Conservation (phyloP, 2,329 filamentous ascomycete species). For the Cladorrhinum sp. region DNA sequence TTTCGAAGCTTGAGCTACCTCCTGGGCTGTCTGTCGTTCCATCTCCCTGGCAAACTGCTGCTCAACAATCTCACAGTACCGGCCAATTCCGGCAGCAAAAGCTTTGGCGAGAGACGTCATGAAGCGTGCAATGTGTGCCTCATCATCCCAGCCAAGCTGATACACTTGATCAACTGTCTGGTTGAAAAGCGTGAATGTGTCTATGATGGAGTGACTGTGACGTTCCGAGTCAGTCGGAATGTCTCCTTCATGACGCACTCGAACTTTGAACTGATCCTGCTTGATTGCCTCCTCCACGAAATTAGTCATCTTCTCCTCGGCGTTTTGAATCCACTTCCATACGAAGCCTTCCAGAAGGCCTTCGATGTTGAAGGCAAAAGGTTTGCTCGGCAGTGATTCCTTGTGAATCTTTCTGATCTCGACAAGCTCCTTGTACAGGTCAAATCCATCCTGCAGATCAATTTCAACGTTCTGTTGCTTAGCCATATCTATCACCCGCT, state of each 20-base stretch:
- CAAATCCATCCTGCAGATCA: constrained; percentile 87
- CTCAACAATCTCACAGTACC: constrained; percentile 90
- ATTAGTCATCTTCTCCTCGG: constrained; percentile 73
- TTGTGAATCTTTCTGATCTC: constrained; percentile 79
- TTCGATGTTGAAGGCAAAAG: constrained; percentile 87
- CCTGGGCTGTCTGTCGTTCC: constrained; percentile 85
- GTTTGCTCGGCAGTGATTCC: constrained; percentile 66
- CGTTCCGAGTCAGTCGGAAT: constrained; percentile 74
- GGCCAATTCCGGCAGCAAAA: constrained; percentile 76
- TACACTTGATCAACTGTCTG: constrained; percentile 86
- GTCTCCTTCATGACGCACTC: constrained; percentile 60
- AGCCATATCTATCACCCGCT: constrained; percentile 72
- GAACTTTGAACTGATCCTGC: constrained; percentile 80
- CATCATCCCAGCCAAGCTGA: constrained; percentile 86
- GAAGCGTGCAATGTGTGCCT: constrained; percentile 90
- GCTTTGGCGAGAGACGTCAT: constrained; percentile 91
- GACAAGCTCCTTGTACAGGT: constrained; percentile 84
- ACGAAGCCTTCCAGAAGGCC: constrained; percentile 85
- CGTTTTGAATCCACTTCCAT: constrained; percentile 87
- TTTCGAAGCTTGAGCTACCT: constrained; percentile 73
- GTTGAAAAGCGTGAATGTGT: constrained; percentile 91
- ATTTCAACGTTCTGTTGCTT: constrained; percentile 70
- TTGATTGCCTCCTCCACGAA: constrained; percentile 91
- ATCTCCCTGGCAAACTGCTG: constrained; percentile 84
- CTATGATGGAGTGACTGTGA: constrained; percentile 89